Evolutionary conservation across 1,139 yeast species (phyloP), one percentile per base, ranked within the genome.

Genomic region (Tardiomyces blankii): DNA sequence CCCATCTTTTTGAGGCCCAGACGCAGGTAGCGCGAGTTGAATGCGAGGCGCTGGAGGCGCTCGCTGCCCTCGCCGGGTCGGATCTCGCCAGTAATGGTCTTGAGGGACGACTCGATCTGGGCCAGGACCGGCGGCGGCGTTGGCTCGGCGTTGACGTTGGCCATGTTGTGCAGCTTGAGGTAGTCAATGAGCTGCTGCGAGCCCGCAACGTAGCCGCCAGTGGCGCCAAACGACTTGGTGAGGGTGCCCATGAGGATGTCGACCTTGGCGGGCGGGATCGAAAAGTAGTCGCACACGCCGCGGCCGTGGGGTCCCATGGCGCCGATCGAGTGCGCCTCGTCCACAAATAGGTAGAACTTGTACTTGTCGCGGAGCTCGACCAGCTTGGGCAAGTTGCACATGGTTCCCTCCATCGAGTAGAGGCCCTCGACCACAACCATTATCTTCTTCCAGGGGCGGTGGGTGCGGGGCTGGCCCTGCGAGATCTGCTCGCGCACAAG

Each of bases 251-350:
- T 91, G 55, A 91, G 69, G 51, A 93, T 69, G 66, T 91, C 99
- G 45, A 91, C 73, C 44, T 78, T 76, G 18, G 69, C 64, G 38
- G 97, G 91, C 53, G 80, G 77, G 47, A 91, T 77, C 42, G 82
- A 82, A 62, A 84, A 91, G 66, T 86, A 86, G 63, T 93, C 97
- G 68, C 97, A 89, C 38, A 91, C 82, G 60, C 99, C 99, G 60
- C 86, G 79, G 44, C 98, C 98, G 44, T 69, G 67, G 39, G 95
- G 93, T 28, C 99, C 99, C 66, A 91, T 75, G 9, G 98, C 98
- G 60, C 99, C 99, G 60, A 93, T 83, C 3, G 97, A 89, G 64
- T 91, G 99, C 18, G 98, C 98, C 66, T 91, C 99, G 63, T 91
- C 99, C 51, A 93, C 85, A 61, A 85, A 91, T 49, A 91, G 69